A percentile compares a stretch with the other conserved stretches of the same genome.
phyloP scores from a whole-genome alignment of 2,329 filamentous ascomycete genomes.

The Fusarium protoensiforme region DNA sequence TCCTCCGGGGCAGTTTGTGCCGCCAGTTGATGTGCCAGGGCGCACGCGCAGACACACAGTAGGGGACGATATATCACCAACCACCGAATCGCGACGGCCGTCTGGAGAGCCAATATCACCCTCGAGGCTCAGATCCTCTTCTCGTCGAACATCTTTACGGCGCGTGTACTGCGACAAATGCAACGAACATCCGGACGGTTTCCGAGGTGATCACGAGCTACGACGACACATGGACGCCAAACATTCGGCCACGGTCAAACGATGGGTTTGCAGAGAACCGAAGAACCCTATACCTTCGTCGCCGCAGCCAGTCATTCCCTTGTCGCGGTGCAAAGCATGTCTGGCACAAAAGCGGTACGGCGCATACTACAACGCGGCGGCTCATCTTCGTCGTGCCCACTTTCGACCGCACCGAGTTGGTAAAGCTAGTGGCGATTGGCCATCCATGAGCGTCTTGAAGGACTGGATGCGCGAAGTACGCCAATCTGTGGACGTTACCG shows the following conservation, averaged over 20 bases:
- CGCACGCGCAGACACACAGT: slow-evolving; percentile 39
- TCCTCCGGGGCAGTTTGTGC: slow-evolving; percentile 20
- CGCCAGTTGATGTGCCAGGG: slow-evolving; percentile 23
- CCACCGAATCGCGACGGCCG: slow-evolving; percentile 41
- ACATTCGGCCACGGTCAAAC: slow-evolving; percentile 64
- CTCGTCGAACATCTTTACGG: slow-evolving; percentile 68
- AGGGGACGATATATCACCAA: slow-evolving; percentile 36
- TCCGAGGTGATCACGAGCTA: slow-evolving; percentile 90
- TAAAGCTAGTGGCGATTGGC: slow-evolving; percentile 69
- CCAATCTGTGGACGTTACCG: slow-evolving; percentile 60
- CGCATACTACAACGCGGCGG: slow-evolving; percentile 69
- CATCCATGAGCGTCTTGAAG: slow-evolving; percentile 66
- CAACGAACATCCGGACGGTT: slow-evolving; percentile 84
- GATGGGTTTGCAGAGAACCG: slow-evolving; percentile 68
- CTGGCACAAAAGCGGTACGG: slow-evolving; percentile 67
- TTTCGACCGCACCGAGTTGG: slow-evolving; percentile 67
- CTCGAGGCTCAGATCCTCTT: slow-evolving; percentile 52
- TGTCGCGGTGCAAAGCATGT: slow-evolving; percentile 67
- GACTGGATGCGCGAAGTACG: slow-evolving; percentile 71
- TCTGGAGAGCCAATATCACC: slow-evolving; percentile 57
- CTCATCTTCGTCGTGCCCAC: slow-evolving; percentile 67
- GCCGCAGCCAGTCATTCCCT: slow-evolving; percentile 61
- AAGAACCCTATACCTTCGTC: slow-evolving; percentile 48
- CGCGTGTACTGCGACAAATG: slow-evolving; percentile 84
- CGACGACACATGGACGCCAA: slow-evolving; percentile 73